These are phyloP conservation scores for Ganoderma lingzhi DNA, from an alignment of 1,284 basidiomycete species.

Conservation along the genomic window DNA sequence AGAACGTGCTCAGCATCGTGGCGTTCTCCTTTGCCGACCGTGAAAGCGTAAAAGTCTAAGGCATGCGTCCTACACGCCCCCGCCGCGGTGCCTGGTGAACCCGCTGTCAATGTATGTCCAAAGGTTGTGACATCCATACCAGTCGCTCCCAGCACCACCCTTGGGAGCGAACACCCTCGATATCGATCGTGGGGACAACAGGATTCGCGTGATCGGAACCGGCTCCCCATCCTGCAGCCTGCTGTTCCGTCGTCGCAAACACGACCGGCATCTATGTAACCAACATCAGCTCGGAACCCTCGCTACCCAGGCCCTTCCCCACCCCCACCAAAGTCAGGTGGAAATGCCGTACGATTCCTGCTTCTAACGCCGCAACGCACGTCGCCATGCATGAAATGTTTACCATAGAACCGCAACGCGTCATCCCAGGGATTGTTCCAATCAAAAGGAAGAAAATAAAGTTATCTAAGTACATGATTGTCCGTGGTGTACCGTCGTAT, in stretches of 20 bases:
- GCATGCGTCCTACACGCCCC: constrained; percentile 8
- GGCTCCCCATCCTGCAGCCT: neutral
- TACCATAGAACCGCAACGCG: neutral
- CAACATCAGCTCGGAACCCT: neutral
- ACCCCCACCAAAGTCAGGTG: neutral
- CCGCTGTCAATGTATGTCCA: neutral
- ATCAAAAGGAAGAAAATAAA: neutral
- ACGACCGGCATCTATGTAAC: neutral
- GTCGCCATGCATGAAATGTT: neutral
- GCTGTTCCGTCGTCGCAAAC: neutral
- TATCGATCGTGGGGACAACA: neutral
- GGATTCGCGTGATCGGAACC: constrained; percentile 5
- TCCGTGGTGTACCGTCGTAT: neutral
- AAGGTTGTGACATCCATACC: neutral
- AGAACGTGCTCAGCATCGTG: neutral
- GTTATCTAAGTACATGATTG: neutral
- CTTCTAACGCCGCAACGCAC: constrained; percentile 1
- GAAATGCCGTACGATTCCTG: neutral
- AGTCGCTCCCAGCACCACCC: neutral
- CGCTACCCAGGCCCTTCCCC: neutral
- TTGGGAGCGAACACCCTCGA: neutral
- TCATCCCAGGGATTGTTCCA: neutral
- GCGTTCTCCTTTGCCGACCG: constrained; percentile 4
- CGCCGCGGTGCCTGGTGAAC: neutral
- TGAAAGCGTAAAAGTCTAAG: constrained; percentile 12